Percentiles rank a stretch among this genome's conserved stretches.
Conservation (phyloP, 345 rosid genomes). For the Bruguiera sexangula region DNA sequence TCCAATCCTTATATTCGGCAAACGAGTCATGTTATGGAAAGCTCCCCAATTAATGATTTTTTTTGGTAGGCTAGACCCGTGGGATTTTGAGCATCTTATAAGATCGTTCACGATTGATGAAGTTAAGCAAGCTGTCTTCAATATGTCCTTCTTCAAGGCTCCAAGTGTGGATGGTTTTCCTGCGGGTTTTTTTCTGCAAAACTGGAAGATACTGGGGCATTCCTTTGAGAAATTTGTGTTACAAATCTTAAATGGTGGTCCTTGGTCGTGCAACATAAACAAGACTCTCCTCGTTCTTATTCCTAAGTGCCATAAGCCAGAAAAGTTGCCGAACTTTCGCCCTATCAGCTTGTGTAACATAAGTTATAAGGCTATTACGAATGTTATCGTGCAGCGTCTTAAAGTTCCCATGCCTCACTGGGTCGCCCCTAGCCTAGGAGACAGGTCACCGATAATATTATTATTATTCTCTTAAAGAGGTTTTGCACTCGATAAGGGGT, state of each 20-base stretch:
- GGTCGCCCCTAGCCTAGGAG: background rate
- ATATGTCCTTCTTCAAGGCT: background rate
- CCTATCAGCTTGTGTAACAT: background rate
- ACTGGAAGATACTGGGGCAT: background rate
- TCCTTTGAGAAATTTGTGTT: background rate
- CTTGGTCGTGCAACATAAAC: background rate
- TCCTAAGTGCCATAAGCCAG: background rate
- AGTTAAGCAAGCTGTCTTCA: background rate
- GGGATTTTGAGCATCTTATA: background rate
- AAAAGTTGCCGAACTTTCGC: background rate
- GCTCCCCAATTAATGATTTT: too few relatives aligned
- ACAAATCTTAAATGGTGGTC: background rate
- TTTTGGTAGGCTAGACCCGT: background rate
- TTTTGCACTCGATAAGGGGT: background rate
- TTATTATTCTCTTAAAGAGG: background rate
- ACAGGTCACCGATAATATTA: background rate
- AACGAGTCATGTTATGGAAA: background rate
- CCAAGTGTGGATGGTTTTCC: background rate
- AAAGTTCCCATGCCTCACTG: background rate
- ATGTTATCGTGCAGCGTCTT: background rate
- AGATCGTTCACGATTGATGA: rapidly evolving
- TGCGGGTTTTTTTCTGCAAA: background rate
- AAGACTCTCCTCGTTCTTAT: background rate
- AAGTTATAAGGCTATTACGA: background rate
- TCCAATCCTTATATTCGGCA: background rate